Evolutionary conservation across 768 basidiomycete species (phyloP).

Genomic region (Amanita subjunquillea): DNA sequence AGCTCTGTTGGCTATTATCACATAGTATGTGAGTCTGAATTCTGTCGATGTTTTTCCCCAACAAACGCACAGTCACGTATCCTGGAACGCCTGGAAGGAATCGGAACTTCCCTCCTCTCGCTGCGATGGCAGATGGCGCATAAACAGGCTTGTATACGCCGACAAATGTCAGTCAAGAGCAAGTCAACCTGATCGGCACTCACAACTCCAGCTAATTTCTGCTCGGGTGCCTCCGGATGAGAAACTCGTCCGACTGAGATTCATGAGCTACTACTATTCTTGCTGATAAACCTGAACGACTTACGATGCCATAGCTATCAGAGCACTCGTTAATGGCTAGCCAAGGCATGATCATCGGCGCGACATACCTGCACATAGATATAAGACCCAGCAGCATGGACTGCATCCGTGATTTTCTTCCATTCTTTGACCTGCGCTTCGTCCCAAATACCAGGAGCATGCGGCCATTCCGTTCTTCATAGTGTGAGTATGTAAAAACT

Average conservation of each 20-base stretch:
- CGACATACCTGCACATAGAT: slow-evolving; percentile 32
- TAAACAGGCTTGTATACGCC: slow-evolving; percentile 27
- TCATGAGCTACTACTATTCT: not conserved
- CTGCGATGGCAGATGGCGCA: slow-evolving; percentile 32
- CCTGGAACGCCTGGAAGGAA: slow-evolving; percentile 25
- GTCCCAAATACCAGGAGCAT: slow-evolving; percentile 38
- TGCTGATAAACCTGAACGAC: not conserved
- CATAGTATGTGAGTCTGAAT: not conserved
- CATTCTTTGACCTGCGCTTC: slow-evolving; percentile 31
- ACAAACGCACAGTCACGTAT: slow-evolving; percentile 26
- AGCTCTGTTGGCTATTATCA: slow-evolving; percentile 25
- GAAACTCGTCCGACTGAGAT: slow-evolving; percentile 22
- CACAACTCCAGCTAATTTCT: slow-evolving; percentile 24
- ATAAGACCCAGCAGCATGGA: slow-evolving; percentile 32
- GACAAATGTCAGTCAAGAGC: slow-evolving; percentile 1
- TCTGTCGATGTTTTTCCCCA: not conserved
- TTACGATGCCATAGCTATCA: slow-evolving; percentile 28
- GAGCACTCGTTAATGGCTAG: not conserved
- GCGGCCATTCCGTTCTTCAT: slow-evolving; percentile 30
- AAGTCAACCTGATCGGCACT: not conserved
- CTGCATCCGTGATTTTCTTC: slow-evolving; percentile 34
- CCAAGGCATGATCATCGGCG: not conserved
- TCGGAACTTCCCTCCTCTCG: slow-evolving; percentile 30
- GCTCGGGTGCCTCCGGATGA: slow-evolving; percentile 28
- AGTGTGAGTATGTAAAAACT: not conserved